Evolutionary conservation across 2,329 filamentous ascomycete genomes (phyloP).

Genomic region (Myriosclerotinia curreyana): DNA sequence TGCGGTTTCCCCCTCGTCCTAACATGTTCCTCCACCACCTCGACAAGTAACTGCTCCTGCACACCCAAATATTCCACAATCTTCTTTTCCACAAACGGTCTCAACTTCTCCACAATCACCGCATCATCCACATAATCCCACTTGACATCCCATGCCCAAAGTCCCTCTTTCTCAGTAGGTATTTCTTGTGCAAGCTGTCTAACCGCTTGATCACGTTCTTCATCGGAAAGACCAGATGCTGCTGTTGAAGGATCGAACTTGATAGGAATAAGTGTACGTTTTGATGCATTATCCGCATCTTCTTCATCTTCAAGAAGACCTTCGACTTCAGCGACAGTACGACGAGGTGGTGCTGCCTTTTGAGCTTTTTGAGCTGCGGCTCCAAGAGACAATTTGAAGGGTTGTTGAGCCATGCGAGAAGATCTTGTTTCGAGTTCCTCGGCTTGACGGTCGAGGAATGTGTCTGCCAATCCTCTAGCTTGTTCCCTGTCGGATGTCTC

Average conservation of each 20-base stretch:
- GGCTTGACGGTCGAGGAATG: constrained; percentile 82
- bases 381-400: constrained; percentile 90
- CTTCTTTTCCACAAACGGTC: constrained; percentile 97
- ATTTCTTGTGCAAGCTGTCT: constrained; percentile 85
- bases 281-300: constrained; percentile 64
- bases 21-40: constrained; percentile 86
- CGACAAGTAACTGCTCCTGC: constrained; percentile 92
- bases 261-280: constrained; percentile 76
- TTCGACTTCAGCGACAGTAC: constrained; percentile 91
- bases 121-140: constrained; percentile 87
- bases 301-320: constrained; percentile 94
- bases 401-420: constrained; percentile 54
- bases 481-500: constrained; percentile 71
- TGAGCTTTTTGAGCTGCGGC: constrained; percentile 75
- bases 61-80: constrained; percentile 95
- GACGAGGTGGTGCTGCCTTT: constrained; percentile 57
- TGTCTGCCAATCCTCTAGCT: constrained; percentile 80
- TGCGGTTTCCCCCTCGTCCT: constrained; percentile 71
- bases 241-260: constrained; percentile 68
- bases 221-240: constrained; percentile 70
- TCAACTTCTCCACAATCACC: constrained; percentile 78
- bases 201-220: constrained; percentile 80
- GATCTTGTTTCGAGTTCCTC: constrained; percentile 64
- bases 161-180: constrained; percentile 75
- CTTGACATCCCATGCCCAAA: constrained; percentile 90